phyloP scores from a whole-genome alignment of 2,329 filamentous ascomycete genomes.

The Fusarium denticulatum region DNA sequence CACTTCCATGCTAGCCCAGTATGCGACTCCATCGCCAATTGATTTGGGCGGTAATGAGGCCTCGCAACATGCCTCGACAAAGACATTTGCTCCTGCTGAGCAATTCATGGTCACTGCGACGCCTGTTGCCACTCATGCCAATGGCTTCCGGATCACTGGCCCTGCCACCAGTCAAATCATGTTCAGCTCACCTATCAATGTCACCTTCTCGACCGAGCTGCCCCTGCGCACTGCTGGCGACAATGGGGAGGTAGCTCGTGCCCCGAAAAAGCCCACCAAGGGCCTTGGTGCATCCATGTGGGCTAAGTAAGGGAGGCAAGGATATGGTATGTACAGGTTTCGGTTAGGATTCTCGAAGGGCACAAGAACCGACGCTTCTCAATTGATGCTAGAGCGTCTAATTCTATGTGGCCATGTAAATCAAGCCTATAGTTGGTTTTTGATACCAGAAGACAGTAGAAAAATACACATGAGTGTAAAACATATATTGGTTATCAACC shows the following conservation, averaged over 20 bases:
- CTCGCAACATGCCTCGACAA: not conserved
- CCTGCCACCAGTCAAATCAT: slow-evolving; percentile 24
- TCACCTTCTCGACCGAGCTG: not conserved
- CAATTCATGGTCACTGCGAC: not conserved
- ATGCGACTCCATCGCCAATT: not conserved
- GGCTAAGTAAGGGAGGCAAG: slow-evolving; percentile 16
- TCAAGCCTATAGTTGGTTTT: not conserved
- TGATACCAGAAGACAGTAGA: not conserved
- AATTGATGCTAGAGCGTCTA: not conserved
- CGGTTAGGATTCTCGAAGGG: not conserved
- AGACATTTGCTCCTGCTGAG: not conserved
- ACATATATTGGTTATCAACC: not conserved
- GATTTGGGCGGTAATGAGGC: not conserved
- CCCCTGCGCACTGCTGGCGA: not conserved
- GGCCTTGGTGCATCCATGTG: slow-evolving; percentile 37
- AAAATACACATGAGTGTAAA: not conserved
- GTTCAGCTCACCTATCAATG: slow-evolving; percentile 5
- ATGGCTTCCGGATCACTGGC: slow-evolving; percentile 13
- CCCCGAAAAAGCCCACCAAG: slow-evolving; percentile 16
- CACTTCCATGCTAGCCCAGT: not conserved
- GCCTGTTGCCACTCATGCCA: not conserved
- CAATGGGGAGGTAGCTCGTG: not conserved
- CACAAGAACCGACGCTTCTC: not conserved
- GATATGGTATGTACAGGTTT: not conserved
- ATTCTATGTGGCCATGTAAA: slow-evolving; percentile 9